phyloP scores from a whole-genome alignment of 169 alveolate species.

The Perkinsus olseni region DNA sequence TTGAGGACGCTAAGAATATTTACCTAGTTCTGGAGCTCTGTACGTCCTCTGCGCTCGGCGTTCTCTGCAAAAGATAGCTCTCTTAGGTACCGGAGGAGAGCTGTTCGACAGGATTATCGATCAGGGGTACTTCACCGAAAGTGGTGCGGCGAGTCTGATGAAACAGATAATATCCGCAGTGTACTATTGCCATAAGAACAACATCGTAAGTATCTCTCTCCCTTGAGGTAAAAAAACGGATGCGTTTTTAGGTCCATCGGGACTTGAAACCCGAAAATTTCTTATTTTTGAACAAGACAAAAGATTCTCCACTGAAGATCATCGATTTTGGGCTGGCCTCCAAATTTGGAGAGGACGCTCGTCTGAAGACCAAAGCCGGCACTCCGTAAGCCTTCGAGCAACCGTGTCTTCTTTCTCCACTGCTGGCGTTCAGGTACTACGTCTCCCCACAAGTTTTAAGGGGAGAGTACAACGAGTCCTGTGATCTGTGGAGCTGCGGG shows the following conservation, averaged over 20 bases:
- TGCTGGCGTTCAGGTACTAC: constrained; percentile 40
- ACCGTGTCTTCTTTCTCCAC: not conserved
- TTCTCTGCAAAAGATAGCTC: constrained; percentile 44
- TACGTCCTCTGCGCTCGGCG: not conserved
- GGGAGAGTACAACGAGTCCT: constrained; percentile 75
- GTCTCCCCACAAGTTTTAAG: constrained; percentile 85
- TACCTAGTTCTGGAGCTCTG: constrained; percentile 61
- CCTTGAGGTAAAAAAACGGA: too few species aligned
- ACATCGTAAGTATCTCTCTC: not conserved
- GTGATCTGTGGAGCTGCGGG: constrained; percentile 88
- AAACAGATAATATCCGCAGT: constrained; percentile 76
- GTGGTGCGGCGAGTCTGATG: constrained; percentile 70
- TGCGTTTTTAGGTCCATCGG: constrained; percentile 41
- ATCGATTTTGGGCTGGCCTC: constrained; percentile 57
- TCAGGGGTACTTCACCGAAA: constrained; percentile 62
- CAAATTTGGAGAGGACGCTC: constrained; percentile 33
- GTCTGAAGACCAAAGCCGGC: constrained; percentile 44
- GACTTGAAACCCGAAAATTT: constrained; percentile 81
- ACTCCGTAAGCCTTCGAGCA: constrained; percentile 23
- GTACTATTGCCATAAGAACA: constrained; percentile 67
- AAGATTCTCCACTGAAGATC: constrained; percentile 46
- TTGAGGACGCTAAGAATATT: constrained; percentile 27
- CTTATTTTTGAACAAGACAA: constrained; percentile 44
- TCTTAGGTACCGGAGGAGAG: constrained; percentile 82
- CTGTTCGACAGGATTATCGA: constrained; percentile 65